Conservation (phyloP, 148 eudicot genomes). For the Arctostaphylos glauca region DNA sequence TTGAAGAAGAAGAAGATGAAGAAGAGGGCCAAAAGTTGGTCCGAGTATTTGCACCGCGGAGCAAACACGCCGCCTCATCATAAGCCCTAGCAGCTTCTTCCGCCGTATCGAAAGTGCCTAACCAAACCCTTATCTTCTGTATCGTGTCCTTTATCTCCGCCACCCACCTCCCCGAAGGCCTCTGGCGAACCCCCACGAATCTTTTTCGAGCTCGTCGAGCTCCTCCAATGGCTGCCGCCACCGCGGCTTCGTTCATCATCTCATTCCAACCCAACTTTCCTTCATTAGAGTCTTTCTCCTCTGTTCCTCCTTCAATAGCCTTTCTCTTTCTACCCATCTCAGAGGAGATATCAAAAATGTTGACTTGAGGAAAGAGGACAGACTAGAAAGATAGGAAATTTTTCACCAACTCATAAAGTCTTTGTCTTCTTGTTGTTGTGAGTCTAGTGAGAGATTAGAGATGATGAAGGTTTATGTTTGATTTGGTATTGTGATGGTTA, state of each 20-base stretch:
- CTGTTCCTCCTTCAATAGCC: constrained; percentile 15
- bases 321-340: constrained; percentile 49
- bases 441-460: background rate
- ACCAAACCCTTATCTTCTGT: constrained; percentile 51
- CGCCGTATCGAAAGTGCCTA: constrained; percentile 50
- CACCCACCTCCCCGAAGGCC: constrained; percentile 54
- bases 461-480: background rate
- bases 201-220: constrained; percentile 33
- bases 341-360: too few species aligned
- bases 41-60: constrained; percentile 46
- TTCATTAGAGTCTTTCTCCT: constrained; percentile 16
- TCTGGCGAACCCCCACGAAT: constrained; percentile 47
- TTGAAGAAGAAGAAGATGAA: constrained; percentile 22
- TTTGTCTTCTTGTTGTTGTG: background rate
- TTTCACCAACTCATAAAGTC: background rate
- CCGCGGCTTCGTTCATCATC: constrained; percentile 34
- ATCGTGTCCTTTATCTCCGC: constrained; percentile 49
- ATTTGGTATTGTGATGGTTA: constrained; percentile 10
- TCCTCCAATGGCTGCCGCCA: constrained; percentile 28
- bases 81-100: constrained; percentile 58
- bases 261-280: constrained; percentile 32
- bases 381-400: background rate
- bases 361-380: background rate
- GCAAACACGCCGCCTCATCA: constrained; percentile 54
- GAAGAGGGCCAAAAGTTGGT: constrained; percentile 48